These are phyloP conservation scores for Dictyostelium intermedium DNA, from an alignment of 78 protist species.

Conservation along the genomic window DNA sequence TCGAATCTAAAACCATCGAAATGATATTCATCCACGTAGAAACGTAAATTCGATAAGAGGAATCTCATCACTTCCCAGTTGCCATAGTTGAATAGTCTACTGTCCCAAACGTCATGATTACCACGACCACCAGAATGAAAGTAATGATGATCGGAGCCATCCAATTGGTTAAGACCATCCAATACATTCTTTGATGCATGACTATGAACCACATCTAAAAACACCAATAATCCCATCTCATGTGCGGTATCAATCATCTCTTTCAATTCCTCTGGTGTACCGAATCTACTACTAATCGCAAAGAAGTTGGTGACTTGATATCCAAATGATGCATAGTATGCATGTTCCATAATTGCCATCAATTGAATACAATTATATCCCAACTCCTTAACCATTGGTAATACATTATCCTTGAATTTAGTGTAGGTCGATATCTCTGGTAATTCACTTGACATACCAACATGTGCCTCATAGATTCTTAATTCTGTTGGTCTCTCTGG, in stretches of 20 bases:
- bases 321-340: slow-evolving; percentile 97
- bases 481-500: slow-evolving; percentile 78
- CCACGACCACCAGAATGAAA: slow-evolving; percentile 93
- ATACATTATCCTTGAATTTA: slow-evolving; percentile 10
- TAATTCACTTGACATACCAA: slow-evolving; percentile 93
- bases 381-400: slow-evolving; percentile 62
- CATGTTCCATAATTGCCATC: slow-evolving; percentile 98
- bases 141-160: slow-evolving; percentile 92
- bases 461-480: slow-evolving; percentile 94
- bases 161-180: slow-evolving; percentile 94
- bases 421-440: slow-evolving; percentile 83
- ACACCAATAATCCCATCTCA: slow-evolving; percentile 88
- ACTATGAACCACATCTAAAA: slow-evolving; percentile 95
- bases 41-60: slow-evolving; percentile 92
- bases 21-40: slow-evolving; percentile 84
- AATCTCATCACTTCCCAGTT: slow-evolving; percentile 92
- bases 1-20: slow-evolving; percentile 99
- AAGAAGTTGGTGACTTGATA: slow-evolving; percentile 93
- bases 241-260: slow-evolving; percentile 92
- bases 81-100: slow-evolving; percentile 95
- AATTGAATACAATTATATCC: slow-evolving; percentile 95
- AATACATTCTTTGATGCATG: slow-evolving; percentile 84
- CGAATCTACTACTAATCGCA: slow-evolving; percentile 83
- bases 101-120: slow-evolving; percentile 91
- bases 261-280: slow-evolving; percentile 90